Evolutionary conservation across 139 green algal genomes (phyloP).

Genomic region (Volvox reticuliferus): DNA sequence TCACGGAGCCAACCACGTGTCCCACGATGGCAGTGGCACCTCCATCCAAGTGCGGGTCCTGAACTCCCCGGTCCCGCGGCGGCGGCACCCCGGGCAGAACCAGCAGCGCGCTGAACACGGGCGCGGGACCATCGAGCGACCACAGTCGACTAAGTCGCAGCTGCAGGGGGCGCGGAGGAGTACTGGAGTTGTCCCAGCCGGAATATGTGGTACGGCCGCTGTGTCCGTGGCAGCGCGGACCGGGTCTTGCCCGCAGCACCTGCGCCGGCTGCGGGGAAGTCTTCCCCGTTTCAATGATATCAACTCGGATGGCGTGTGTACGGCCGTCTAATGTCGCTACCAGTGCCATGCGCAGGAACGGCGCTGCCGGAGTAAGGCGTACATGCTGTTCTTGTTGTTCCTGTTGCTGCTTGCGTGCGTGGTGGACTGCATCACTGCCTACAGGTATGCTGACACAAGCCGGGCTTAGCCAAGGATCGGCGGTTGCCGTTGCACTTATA

Average conservation of each 20-base stretch:
- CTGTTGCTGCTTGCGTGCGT: neutral
- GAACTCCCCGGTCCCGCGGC: neutral
- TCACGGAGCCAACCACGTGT: conserved; percentile 41
- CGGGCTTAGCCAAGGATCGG: no score
- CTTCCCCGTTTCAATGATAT: neutral
- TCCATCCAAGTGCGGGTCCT: neutral
- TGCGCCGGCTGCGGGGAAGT: neutral
- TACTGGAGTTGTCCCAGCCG: no score
- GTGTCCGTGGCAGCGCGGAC: no score
- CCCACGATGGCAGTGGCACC: conserved; percentile 11
- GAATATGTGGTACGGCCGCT: no score
- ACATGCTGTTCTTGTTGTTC: neutral
- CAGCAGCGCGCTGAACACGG: conserved; percentile 42
- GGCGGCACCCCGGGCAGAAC: neutral
- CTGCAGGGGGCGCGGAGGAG: neutral
- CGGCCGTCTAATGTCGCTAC: conserved; percentile 40
- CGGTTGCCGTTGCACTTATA: no score
- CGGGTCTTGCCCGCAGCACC: neutral
- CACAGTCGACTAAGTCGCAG: neutral
- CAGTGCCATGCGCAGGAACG: conserved; percentile 16
- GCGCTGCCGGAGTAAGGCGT: neutral
- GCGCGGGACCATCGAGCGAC: neutral
- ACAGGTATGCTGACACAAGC: no score
- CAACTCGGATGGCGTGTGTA: neutral
- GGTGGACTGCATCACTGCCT: neutral